Base-by-base conservation (phyloP, 2,329 filamentous ascomycete species). In the Alternaria viburni region DNA sequence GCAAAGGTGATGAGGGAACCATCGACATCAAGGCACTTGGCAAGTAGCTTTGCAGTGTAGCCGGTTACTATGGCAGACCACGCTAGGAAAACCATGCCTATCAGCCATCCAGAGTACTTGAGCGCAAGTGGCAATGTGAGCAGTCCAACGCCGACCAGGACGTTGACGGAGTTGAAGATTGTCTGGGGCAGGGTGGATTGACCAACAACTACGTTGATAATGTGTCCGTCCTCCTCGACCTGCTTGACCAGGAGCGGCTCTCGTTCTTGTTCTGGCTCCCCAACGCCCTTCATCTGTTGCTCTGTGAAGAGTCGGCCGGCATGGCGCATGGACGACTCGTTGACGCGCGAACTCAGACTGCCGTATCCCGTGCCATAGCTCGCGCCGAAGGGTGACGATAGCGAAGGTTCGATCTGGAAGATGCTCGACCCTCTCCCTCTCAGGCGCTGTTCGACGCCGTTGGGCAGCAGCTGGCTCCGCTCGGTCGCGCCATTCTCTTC, bases 111-210 rank as follows among this genome's bases (percentile, higher is more conserved):
- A 12, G 92, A 90, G 78, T 97, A 93, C 73, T 90, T 93, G 73
- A 98, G 84, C 6, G 92, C 95, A 75, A 98, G 86, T 6, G 95
- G 96, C 57, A 99, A 83, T 79, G 93, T 96, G 54, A 99, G 85
- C 28, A 99, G 83, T 1, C 95, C 95, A 28, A 99, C 90, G 15
- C 94, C 94, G 65, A 97, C 95, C 62, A 97, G 83, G 54, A 96
- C 93, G 69, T 97, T 97, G 77, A 95, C 95, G 4, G 93, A 96
- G 81, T 99, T 99, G 85, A 98, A 97, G 66, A 97, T 87, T 7
- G 95, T 98, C 82, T 98, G 95, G 0, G 93, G 93, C 15, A 98
- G 85, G 1, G 95, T 99, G n/a, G 93, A 97, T 82, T 96, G 93
- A 43, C 95, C 95, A 65, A 97, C 91, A 3, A 97, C 90, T 3